A percentile compares a stretch with the other conserved stretches of the same genome.
Evolutionary conservation across 1,139 yeast genomes (phyloP).

Genomic region (Suhomyces yuchorum): DNA sequence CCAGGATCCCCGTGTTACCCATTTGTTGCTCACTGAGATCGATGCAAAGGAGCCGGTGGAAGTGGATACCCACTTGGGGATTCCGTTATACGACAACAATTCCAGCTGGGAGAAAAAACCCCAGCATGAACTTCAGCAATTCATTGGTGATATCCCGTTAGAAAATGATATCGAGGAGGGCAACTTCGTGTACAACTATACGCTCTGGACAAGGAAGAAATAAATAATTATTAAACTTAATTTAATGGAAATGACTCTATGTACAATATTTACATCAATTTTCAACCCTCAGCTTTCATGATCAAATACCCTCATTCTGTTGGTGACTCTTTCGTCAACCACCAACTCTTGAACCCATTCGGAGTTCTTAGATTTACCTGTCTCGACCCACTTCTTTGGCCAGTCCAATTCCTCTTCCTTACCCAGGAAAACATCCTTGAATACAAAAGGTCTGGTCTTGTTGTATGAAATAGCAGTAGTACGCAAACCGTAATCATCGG

Average conservation of each 20-base stretch:
- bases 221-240: constrained; percentile 1
- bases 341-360: constrained; percentile 86
- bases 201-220: constrained; percentile 45
- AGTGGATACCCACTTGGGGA: constrained; percentile 66
- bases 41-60: constrained; percentile 39
- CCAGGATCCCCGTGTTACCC: constrained; percentile 46
- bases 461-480: constrained; percentile 64
- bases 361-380: constrained; percentile 67
- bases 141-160: constrained; percentile 44
- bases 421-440: constrained; percentile 56
- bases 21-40: constrained; percentile 77
- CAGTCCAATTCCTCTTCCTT: constrained; percentile 81
- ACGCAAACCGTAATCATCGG: constrained; percentile 67
- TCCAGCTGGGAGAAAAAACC: constrained; percentile 40
- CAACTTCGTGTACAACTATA: constrained; percentile 50
- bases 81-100: constrained; percentile 30
- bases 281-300: constrained; percentile 7
- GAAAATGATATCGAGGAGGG: constrained; percentile 49
- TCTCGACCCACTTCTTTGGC: constrained; percentile 84
- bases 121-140: constrained; percentile 37
- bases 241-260: constrained; percentile 1
- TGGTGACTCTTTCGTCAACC: constrained; percentile 67
- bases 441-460: constrained; percentile 56
- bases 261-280: constrained; percentile 11
- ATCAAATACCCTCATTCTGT: constrained; percentile 57